Evolutionary conservation across 768 basidiomycete species (phyloP).

Genomic region (Kwoniella sp.): DNA sequence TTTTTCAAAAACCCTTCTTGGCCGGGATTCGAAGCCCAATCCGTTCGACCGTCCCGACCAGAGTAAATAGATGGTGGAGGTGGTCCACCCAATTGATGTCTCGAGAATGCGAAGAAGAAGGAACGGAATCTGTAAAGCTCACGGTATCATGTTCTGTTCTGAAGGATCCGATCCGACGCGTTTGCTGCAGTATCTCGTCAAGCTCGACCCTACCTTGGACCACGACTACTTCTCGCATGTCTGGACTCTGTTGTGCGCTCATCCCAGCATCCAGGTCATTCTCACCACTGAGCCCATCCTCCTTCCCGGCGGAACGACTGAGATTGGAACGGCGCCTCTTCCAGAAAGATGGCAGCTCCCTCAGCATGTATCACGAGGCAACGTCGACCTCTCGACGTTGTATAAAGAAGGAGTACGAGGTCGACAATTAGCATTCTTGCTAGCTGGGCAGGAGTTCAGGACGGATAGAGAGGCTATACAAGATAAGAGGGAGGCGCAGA

Average conservation of each 20-base stretch:
- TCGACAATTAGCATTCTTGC: conserved; percentile 34
- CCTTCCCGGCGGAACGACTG: conserved; percentile 23
- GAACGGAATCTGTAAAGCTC: not conserved
- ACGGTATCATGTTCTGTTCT: not conserved
- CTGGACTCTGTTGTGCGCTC: conserved; percentile 32
- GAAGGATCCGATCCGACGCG: conserved; percentile 38
- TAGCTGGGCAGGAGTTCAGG: conserved; percentile 36
- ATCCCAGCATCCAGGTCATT: conserved; percentile 36
- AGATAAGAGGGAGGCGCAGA: conserved; percentile 16
- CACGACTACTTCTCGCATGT: conserved; percentile 42
- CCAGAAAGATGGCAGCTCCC: conserved; percentile 32
- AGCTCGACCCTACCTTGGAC: conserved; percentile 34
- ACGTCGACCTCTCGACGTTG: conserved; percentile 24
- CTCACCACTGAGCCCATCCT: conserved; percentile 39
- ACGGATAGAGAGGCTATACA: conserved; percentile 36
- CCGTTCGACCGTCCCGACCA: too few species aligned
- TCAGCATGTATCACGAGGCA: not conserved
- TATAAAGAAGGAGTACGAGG: conserved; percentile 37
- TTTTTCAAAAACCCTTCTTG: conserved; percentile 6
- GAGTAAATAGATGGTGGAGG: conserved; percentile 40
- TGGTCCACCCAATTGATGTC: conserved; percentile 23
- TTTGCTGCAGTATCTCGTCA: conserved; percentile 33
- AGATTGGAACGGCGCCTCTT: conserved; percentile 36
- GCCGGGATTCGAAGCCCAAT: conserved; percentile 41
- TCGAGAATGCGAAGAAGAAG: not conserved